phyloP scores from a whole-genome alignment of 164 flowering plant genomes.

The Stephania yunnanensis region DNA sequence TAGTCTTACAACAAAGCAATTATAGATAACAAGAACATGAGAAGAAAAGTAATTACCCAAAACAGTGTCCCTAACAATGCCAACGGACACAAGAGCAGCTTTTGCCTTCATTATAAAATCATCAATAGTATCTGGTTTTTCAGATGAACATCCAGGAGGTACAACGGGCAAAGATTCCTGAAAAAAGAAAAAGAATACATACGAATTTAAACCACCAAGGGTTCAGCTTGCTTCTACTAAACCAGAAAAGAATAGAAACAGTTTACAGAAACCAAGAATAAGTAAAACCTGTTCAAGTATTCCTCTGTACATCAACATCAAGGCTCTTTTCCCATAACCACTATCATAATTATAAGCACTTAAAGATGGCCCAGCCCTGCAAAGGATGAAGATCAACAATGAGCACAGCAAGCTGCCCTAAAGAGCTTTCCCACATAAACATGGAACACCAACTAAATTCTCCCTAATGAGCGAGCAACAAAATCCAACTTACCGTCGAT shows the following conservation, averaged over 20 bases:
- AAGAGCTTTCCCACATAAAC: background rate
- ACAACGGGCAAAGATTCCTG: conserved; percentile 80
- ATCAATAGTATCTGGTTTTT: conserved; percentile 64
- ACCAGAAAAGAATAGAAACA: background rate
- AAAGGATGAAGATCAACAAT: conserved; percentile 17
- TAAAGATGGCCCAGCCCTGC: conserved; percentile 91
- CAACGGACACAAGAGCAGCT: conserved; percentile 92
- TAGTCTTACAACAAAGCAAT: background rate
- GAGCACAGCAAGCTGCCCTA: conserved; percentile 9
- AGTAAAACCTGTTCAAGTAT: conserved; percentile 78
- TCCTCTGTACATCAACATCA: conserved; percentile 78
- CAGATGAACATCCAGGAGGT: conserved; percentile 88
- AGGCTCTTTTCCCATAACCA: conserved; percentile 76
- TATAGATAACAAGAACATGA: background rate
- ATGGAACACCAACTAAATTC: background rate
- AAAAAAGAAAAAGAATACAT: conserved; percentile 12
- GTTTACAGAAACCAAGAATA: conserved; percentile 3
- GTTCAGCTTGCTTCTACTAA: background rate
- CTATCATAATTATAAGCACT: conserved; percentile 98
- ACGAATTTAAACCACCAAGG: conserved; percentile 13
- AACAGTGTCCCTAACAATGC: conserved; percentile 76
- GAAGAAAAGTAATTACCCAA: conserved; percentile 39
- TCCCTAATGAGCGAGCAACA: background rate
- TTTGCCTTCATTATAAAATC: conserved; percentile 70
- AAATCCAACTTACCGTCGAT: conserved; percentile 52